These are phyloP conservation scores for Thelonectria blattea DNA, from an alignment of 2,329 filamentous ascomycete species.

Conservation along the genomic window DNA sequence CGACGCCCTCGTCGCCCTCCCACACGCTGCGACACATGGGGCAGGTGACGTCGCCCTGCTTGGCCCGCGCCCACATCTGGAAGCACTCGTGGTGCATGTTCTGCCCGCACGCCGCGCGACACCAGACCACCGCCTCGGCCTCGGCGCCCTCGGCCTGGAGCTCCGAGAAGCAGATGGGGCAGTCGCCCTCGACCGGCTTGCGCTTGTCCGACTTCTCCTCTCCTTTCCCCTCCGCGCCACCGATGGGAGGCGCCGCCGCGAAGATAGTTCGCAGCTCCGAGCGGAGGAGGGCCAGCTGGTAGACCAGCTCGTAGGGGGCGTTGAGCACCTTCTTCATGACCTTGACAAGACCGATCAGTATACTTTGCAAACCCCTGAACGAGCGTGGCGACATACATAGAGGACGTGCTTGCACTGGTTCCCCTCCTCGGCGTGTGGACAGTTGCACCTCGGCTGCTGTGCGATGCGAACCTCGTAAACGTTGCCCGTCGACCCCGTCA, in stretches of 20 bases:
- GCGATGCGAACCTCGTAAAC: conserved; percentile 65
- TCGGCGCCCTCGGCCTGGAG: conserved; percentile 47
- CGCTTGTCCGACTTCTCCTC: conserved; percentile 44
- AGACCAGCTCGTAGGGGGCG: conserved; percentile 60
- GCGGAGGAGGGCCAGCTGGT: conserved; percentile 66
- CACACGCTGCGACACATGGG: conserved; percentile 66
- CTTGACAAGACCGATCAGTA: conserved; percentile 35
- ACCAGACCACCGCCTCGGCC: conserved; percentile 54
- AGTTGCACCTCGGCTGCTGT: conserved; percentile 59
- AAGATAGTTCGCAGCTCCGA: conserved; percentile 67
- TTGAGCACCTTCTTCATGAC: conserved; percentile 65
- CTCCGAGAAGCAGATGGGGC: conserved; percentile 62
- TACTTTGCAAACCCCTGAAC: too few species aligned
- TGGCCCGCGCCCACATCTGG: conserved; percentile 59
- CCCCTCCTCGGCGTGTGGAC: conserved; percentile 59
- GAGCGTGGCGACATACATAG: conserved; percentile 50
- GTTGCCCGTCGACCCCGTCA: conserved; percentile 70
- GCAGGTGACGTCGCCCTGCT: conserved; percentile 57
- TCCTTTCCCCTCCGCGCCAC: conserved; percentile 37
- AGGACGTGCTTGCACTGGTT: conserved; percentile 71
- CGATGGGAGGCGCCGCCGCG: conserved; percentile 57
- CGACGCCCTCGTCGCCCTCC: conserved; percentile 49
- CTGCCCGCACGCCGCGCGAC: conserved; percentile 58
- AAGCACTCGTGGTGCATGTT: conserved; percentile 63
- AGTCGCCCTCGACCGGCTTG: conserved; percentile 59